These are phyloP conservation scores for Aspergillus ochraceoroseus DNA, from an alignment of 2,329 filamentous ascomycete species.

Conservation along the genomic window DNA sequence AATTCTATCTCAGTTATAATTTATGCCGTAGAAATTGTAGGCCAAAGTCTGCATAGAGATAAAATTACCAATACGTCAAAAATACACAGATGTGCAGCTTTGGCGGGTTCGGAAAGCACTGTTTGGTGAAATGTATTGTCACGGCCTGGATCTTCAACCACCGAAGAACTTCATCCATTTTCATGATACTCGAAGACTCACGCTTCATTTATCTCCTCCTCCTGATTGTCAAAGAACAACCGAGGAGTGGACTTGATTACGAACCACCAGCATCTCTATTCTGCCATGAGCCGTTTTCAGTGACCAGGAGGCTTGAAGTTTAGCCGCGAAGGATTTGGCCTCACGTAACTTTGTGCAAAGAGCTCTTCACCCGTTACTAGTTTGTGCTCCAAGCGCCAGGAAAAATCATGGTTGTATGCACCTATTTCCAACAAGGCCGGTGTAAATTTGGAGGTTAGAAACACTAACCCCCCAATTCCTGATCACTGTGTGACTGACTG, in stretches of 20 bases:
- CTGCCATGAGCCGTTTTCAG: neutral
- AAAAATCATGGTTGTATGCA: slow-evolving; percentile 51
- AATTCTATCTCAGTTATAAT: no score
- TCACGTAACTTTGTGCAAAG: neutral
- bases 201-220: neutral
- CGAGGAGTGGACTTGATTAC: neutral
- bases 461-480: neutral
- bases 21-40: no score
- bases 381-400: neutral
- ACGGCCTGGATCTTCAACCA: slow-evolving; percentile 3
- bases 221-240: neutral
- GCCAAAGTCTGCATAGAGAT: neutral
- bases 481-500: slow-evolving; percentile 3
- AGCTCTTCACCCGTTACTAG: neutral
- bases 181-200: neutral
- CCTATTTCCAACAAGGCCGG: slow-evolving; percentile 59
- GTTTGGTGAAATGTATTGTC: slow-evolving; percentile 18
- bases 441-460: slow-evolving; percentile 61
- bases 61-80: slow-evolving; percentile 5
- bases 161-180: slow-evolving; percentile 1
- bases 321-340: neutral
- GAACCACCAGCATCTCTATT: neutral
- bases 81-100: neutral
- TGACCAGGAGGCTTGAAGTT: neutral
- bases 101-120: neutral